Conservation (phyloP, 1,284 basidiomycete species). For the Ustilago xerochloae region DNA sequence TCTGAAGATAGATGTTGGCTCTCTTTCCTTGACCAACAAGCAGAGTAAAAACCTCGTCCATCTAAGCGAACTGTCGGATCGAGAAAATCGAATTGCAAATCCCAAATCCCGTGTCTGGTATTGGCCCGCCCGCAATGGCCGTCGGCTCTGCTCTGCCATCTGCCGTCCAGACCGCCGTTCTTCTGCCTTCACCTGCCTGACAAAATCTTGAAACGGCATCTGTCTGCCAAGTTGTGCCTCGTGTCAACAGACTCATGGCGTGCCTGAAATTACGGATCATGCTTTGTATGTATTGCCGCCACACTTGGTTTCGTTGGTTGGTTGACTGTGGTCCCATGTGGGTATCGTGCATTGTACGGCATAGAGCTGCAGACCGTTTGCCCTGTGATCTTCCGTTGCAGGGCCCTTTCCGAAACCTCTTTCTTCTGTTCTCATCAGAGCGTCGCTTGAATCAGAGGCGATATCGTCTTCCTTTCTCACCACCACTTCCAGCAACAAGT, state of each 20-base stretch:
- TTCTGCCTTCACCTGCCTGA: too few relatives aligned
- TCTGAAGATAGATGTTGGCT: background rate
- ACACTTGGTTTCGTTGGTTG: background rate
- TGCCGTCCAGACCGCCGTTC: background rate
- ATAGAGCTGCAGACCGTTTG: background rate
- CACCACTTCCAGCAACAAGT: background rate
- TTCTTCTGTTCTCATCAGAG: background rate
- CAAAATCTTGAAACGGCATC: too few relatives aligned
- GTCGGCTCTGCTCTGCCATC: too few relatives aligned
- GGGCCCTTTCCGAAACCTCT: background rate
- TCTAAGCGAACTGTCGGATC: background rate
- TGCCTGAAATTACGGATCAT: background rate
- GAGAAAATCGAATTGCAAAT: background rate
- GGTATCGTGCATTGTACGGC: too few relatives aligned
- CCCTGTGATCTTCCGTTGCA: background rate
- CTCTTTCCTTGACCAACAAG: background rate
- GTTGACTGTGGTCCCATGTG: background rate
- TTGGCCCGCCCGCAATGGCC: background rate
- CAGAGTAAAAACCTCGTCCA: background rate
- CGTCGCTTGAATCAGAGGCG: background rate
- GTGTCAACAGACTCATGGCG: background rate
- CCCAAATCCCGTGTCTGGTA: background rate
- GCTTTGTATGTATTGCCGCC: slow-evolving; percentile 3
- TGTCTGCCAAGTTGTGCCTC: slow-evolving; percentile 2
- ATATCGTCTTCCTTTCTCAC: background rate